phyloP scores from a whole-genome alignment of 176 grass and related monocot genomes.

The Musa schizocarpa region DNA sequence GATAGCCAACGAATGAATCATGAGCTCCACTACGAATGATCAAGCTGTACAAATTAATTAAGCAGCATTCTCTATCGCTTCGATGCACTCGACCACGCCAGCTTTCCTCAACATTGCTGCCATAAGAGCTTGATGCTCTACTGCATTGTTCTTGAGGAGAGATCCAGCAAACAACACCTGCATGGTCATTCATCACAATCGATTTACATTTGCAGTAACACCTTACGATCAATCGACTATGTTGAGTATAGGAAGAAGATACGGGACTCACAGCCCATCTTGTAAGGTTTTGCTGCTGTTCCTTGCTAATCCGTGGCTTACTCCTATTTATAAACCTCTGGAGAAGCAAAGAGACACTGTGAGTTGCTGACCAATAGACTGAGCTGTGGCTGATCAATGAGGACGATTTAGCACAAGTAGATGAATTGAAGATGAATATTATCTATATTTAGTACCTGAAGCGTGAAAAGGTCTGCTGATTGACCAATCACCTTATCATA shows the following conservation, averaged over 20 bases:
- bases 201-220: neutral
- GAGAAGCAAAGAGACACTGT: neutral
- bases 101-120: constrained; percentile 75
- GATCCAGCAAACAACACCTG: constrained; percentile 71
- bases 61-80: constrained; percentile 71
- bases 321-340: constrained; percentile 87
- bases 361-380: neutral
- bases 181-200: neutral
- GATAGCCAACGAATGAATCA: too few species aligned
- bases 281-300: constrained; percentile 91
- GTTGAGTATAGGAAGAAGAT: neutral
- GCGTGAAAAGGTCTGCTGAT: constrained; percentile 76
- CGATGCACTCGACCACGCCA: constrained; percentile 62
- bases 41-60: constrained; percentile 18
- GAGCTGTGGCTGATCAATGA: neutral
- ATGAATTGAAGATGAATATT: neutral
- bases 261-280: constrained; percentile 78
- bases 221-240: too few species aligned
- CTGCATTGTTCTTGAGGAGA: constrained; percentile 83
- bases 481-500: constrained; percentile 93
- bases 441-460: constrained; percentile 43
- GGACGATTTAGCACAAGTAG: neutral
- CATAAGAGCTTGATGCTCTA: constrained; percentile 58
- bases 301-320: constrained; percentile 59
- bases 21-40: neutral